Conservation (phyloP, 2,329 filamentous ascomycete species). For the Endocalyx cinctus region DNA sequence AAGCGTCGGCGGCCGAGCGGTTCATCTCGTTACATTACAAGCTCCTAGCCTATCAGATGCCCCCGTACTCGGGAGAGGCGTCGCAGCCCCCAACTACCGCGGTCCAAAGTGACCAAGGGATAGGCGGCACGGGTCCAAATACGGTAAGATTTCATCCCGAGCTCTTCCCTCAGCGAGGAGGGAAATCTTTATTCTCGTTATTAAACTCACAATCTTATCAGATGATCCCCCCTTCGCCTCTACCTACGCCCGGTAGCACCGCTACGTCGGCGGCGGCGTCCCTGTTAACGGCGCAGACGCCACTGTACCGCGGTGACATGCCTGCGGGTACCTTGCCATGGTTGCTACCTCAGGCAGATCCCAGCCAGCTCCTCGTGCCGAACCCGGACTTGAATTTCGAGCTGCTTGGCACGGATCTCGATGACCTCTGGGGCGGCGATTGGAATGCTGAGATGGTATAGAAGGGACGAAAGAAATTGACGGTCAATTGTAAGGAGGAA, state of each 20-base stretch:
- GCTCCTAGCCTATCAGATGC: slow-evolving; percentile 50
- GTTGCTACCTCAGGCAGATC: slow-evolving; percentile 24
- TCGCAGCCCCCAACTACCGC: slow-evolving; percentile 16
- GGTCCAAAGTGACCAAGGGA: too few relatives aligned
- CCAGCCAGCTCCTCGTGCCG: slow-evolving; percentile 31
- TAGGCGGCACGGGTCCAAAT: too few relatives aligned
- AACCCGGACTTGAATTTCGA: slow-evolving; percentile 52
- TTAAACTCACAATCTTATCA: slow-evolving; percentile 10
- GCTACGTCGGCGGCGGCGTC: too few relatives aligned
- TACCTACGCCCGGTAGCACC: too few relatives aligned
- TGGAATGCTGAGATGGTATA: too few relatives aligned
- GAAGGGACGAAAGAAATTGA: too few relatives aligned
- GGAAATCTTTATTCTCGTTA: too few relatives aligned
- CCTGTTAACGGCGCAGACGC: too few relatives aligned
- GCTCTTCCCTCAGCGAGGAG: too few relatives aligned
- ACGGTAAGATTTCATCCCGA: too few relatives aligned
- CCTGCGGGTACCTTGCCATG: slow-evolving; percentile 32
- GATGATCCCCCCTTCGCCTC: background rate
- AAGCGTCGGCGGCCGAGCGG: slow-evolving; percentile 54
- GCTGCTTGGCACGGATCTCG: slow-evolving; percentile 48
- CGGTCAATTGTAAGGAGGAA: too few relatives aligned
- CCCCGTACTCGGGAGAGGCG: slow-evolving; percentile 31
- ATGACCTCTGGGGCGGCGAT: slow-evolving; percentile 53
- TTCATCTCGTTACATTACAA: slow-evolving; percentile 57
- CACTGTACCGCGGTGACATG: slow-evolving; percentile 20